phyloP scores from a whole-genome alignment of 1,139 yeast genomes.

The Taphrina sp. region DNA sequence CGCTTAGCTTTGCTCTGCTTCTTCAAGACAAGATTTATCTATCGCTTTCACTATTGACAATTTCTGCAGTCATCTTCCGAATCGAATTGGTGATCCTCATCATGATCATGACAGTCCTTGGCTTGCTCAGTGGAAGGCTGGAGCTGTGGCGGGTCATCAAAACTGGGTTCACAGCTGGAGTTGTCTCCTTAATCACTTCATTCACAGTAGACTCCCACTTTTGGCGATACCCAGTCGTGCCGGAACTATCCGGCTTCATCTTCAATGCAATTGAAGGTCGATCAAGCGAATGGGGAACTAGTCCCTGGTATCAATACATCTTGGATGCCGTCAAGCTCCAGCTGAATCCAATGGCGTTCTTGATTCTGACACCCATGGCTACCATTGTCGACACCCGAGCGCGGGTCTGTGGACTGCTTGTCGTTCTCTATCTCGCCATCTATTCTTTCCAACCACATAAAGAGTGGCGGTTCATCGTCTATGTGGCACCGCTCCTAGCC shows the following conservation, averaged over 20 bases:
- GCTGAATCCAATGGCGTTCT: constrained; percentile 58
- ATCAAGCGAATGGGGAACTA: constrained; percentile 72
- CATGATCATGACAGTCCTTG: constrained; percentile 52
- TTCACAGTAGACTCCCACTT: constrained; percentile 66
- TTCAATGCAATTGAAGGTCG: constrained; percentile 75
- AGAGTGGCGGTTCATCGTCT: constrained; percentile 88
- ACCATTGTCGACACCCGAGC: constrained; percentile 27
- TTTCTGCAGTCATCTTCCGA: constrained; percentile 68
- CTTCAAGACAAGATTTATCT: constrained; percentile 30
- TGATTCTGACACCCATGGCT: constrained; percentile 52
- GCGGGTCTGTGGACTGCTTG: constrained; percentile 31
- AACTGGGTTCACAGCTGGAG: constrained; percentile 55
- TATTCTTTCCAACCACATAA: constrained; percentile 88
- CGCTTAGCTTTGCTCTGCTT: constrained; percentile 33
- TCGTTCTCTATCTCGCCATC: constrained; percentile 51
- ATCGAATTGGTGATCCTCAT: constrained; percentile 70
- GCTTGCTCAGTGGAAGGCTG: constrained; percentile 47
- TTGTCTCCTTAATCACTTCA: constrained; percentile 55
- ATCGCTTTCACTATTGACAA: constrained; percentile 61
- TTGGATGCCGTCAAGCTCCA: constrained; percentile 57
- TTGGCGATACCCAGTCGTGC: constrained; percentile 62
- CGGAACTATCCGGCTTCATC: constrained; percentile 70
- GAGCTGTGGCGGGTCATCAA: constrained; percentile 46
- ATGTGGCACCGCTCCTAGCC: constrained; percentile 67
- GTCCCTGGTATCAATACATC: constrained; percentile 46